A percentile compares a stretch with the other conserved stretches of the same genome.
Evolutionary conservation across 129 eudicot genomes (phyloP).

Genomic region (Calendula officinalis): DNA sequence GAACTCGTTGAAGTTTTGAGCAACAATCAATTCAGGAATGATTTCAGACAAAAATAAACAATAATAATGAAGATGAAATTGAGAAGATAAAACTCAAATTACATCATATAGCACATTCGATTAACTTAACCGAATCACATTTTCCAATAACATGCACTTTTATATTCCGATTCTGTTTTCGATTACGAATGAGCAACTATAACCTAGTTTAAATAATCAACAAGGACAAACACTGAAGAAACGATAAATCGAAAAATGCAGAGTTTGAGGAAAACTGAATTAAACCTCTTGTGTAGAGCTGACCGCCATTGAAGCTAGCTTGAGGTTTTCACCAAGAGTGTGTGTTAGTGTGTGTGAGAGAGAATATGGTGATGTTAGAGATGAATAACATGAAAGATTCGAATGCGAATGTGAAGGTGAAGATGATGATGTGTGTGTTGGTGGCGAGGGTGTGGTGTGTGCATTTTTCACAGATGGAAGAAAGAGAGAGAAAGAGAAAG

Average conservation of each 20-base stretch:
- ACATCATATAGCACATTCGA: neutral
- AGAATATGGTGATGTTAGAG: neutral
- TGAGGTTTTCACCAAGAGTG: neutral
- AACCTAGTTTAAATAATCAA: neutral
- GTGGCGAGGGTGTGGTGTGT: neutral
- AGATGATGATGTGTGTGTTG: neutral
- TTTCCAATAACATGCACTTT: neutral
- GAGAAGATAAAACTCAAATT: neutral
- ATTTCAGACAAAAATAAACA: too few relatives aligned
- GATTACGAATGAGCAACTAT: too few relatives aligned
- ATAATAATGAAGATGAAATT: neutral
- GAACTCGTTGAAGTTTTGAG: too few relatives aligned
- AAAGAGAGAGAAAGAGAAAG: neutral
- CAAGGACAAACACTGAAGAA: neutral
- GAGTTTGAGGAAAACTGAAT: neutral
- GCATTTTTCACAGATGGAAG: neutral
- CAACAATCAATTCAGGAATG: too few relatives aligned
- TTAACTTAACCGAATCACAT: neutral
- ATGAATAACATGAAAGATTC: neutral
- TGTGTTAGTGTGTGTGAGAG: neutral
- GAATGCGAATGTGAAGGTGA: too few relatives aligned
- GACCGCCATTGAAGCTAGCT: neutral
- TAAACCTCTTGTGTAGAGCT: constrained; percentile 4
- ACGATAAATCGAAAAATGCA: neutral
- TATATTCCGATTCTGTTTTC: neutral